phyloP scores from a whole-genome alignment of 768 basidiomycete genomes.

The Boletus rubroflammeus region DNA sequence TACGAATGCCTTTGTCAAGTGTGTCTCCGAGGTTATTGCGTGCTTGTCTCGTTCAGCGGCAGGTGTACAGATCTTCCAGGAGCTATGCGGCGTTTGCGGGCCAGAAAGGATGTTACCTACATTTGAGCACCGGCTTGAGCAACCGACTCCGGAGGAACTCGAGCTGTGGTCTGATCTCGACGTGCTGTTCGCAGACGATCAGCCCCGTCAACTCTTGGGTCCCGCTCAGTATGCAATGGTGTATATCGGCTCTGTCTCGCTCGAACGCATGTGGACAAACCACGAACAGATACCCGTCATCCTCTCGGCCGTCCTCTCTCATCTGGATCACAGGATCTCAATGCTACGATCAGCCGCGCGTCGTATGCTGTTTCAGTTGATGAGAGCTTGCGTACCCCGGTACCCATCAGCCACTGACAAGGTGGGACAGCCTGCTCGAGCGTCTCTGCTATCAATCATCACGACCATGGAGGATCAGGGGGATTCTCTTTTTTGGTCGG shows the following conservation, averaged over 20 bases:
- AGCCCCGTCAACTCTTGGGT: constrained; percentile 67
- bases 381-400: constrained; percentile 78
- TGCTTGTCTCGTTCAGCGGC: constrained; percentile 76
- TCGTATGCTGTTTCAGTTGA: constrained; percentile 77
- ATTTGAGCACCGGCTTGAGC: constrained; percentile 64
- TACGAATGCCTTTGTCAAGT: constrained; percentile 70
- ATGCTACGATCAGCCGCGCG: constrained; percentile 71
- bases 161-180: constrained; percentile 80
- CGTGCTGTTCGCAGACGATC: constrained; percentile 62
- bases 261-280: constrained; percentile 76
- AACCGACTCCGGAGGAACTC: constrained; percentile 60
- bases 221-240: constrained; percentile 88
- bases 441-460: constrained; percentile 49
- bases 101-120: constrained; percentile 80
- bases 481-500: constrained; percentile 62
- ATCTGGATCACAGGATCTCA: constrained; percentile 71
- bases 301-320: constrained; percentile 76
- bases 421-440: constrained; percentile 42
- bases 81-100: constrained; percentile 81
- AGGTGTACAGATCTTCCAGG: constrained; percentile 72
- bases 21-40: constrained; percentile 78
- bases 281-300: constrained; percentile 66
- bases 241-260: constrained; percentile 72
- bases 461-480: constrained; percentile 56
- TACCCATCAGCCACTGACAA: constrained; percentile 72